Evolutionary conservation across 768 basidiomycete species (phyloP).

Genomic region (Suillus clintonianus): DNA sequence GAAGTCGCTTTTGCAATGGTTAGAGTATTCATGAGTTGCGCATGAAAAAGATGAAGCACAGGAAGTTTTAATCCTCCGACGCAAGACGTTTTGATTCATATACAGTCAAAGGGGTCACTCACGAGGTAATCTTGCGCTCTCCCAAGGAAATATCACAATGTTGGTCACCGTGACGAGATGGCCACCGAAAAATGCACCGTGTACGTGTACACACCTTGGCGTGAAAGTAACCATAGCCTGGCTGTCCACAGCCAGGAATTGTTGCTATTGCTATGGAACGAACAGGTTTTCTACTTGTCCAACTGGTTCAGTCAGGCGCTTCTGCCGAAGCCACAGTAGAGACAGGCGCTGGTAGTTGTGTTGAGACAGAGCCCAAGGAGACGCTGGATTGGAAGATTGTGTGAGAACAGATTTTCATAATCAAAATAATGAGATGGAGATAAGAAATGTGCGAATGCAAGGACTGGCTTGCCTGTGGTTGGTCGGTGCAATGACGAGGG

Average conservation of each 20-base stretch:
- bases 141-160: not conserved
- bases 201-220: not conserved
- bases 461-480: conserved; percentile 40
- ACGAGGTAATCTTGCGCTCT: not conserved
- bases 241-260: not conserved
- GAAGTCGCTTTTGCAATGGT: not conserved
- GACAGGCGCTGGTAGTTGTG: not conserved
- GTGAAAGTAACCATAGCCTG: not conserved
- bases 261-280: conserved; percentile 60
- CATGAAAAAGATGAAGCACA: not conserved
- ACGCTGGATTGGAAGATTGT: not conserved
- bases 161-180: no score
- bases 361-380: not conserved
- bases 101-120: not conserved
- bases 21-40: not conserved
- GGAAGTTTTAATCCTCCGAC: not conserved
- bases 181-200: not conserved
- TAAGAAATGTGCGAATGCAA: not conserved
- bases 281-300: conserved; percentile 73
- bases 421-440: not conserved
- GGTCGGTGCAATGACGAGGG: conserved; percentile 56
- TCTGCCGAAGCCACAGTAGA: not conserved
- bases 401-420: not conserved
- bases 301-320: not conserved
- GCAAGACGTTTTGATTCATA: not conserved